Evolutionary conservation across 352 stramenopile genomes (phyloP), one percentile per base, ranked within the genome.

Genomic region (Phytophthora idaei): DNA sequence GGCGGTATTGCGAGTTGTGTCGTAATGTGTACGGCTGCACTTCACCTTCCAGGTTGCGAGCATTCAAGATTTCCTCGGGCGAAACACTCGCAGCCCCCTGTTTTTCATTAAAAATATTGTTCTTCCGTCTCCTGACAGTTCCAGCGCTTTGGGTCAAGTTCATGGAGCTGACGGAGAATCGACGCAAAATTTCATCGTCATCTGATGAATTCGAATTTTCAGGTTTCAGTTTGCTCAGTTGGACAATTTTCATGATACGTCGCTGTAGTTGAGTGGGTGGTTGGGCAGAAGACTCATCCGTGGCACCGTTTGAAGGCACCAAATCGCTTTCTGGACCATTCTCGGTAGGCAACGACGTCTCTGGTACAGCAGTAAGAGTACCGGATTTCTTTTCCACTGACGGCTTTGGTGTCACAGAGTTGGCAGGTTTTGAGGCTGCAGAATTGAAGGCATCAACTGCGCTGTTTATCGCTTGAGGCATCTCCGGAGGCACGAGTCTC

Each of bases 111-210:
- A 72, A 73, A 41, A 76, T 58, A n/a, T 64, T 67, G 36, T 77
- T 68, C 28, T 73, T 70, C 9, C 69, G 46, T 36, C 45, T 74
- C 32, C 15, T 42, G 1, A 61, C 47, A 32, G 57, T 53, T 10
- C 44, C 29, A 12, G 41, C 4, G 15, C 12, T 51, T 47, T 57
- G 64, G 5, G 66, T 60, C 12, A 82, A 60, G 8, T 78, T 63
- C 31, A 71, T 63, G 17, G 78, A 77, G 32, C 64, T 84, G n/a
- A 84, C 58, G 1, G 81, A 86, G 39, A 86, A 81, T 5, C 77
- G 76, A n/a, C 80, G 62, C 6, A 77, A 78, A 5, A 85, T 32
- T n/a, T 36, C 69, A 41, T 59, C 55, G 17, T 62, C 21, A 8
- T 67, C 61, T 3, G 27, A 15, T n/a, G 49, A 64, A 7, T 32